These are phyloP conservation scores for Neophaeococcomyces aloes DNA, from an alignment of 2,329 filamentous ascomycete genomes.

Conservation along the genomic window DNA sequence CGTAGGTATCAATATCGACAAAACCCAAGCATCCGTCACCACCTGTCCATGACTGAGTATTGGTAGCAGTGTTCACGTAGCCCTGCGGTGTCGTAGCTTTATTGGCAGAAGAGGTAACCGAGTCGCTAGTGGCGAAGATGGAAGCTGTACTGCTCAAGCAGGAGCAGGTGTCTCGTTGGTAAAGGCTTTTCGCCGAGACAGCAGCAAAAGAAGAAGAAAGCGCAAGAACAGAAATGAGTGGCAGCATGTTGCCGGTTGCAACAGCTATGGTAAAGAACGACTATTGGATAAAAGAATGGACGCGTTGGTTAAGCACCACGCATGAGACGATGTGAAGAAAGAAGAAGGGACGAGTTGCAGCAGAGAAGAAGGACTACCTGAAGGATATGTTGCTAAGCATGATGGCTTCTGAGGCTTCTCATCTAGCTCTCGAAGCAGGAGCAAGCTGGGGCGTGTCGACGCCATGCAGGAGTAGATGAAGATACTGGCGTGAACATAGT, in stretches of 20 bases:
- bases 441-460: no score
- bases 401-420: no score
- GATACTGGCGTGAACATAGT: no score
- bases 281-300: conserved; percentile 13
- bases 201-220: conserved; percentile 14
- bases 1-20: conserved; percentile 14
- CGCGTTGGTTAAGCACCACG: conserved; percentile 13
- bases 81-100: conserved; percentile 11
- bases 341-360: conserved; percentile 3
- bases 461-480: no score
- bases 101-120: conserved; percentile 10
- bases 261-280: conserved; percentile 16
- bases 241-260: conserved; percentile 17
- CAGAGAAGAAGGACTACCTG: no score
- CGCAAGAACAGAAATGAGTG: conserved; percentile 16
- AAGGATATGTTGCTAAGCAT: no score
- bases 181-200: conserved; percentile 10
- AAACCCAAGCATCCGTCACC: conserved; percentile 16
- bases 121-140: conserved; percentile 10
- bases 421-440: no score
- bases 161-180: conserved; percentile 13
- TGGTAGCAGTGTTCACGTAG: conserved; percentile 13
- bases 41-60: conserved; percentile 12
- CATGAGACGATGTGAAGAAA: conserved; percentile 6
- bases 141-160: conserved; percentile 9